Percentiles rank a stretch among this genome's conserved stretches.
phyloP scores from a whole-genome alignment of 768 basidiomycete species.

The Crucibulum laeve region DNA sequence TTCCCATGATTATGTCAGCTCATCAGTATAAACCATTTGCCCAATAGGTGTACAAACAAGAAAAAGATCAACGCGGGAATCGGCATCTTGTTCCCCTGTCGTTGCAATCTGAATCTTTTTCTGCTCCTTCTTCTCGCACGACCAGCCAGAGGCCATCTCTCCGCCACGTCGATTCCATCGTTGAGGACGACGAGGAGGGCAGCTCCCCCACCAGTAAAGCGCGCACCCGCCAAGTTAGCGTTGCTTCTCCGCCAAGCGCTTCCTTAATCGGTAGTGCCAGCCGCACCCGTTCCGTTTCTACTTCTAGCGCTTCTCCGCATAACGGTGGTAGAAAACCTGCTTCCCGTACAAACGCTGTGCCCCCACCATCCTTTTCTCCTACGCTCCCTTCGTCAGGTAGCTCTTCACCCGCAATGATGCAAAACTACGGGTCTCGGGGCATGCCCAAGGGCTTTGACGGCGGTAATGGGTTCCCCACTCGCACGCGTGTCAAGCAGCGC shows the following conservation, averaged over 20 bases:
- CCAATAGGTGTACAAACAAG: conserved; percentile 68
- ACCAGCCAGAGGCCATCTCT: conserved; percentile 36
- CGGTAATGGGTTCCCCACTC: conserved; percentile 35
- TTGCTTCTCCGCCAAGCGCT: conserved; percentile 34
- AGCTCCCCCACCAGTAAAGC: conserved; percentile 17
- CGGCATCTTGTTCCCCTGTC: conserved; percentile 32
- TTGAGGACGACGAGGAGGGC: conserved; percentile 61
- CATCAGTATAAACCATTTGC: conserved; percentile 18
- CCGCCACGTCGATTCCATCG: conserved; percentile 59
- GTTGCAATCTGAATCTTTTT: conserved; percentile 30
- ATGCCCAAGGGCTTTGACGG: conserved; percentile 4
- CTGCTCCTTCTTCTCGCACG: conserved; percentile 24
- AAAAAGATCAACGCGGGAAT: conserved; percentile 49
- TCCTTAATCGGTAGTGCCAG: conserved; percentile 24
- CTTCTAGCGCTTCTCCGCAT: conserved; percentile 25
- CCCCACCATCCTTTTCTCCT: conserved; percentile 24
- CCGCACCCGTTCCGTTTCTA: conserved; percentile 38
- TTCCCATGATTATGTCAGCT: conserved; percentile 21
- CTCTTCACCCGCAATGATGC: conserved; percentile 21
- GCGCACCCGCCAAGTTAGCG: conserved; percentile 43
- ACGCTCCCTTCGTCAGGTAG: conserved; percentile 12
- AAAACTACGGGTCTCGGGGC: conserved; percentile 9
- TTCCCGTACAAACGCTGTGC: conserved; percentile 21
- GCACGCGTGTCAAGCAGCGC: conserved; percentile 47
- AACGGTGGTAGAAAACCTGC: conserved; percentile 20